Evolutionary conservation across 2,329 filamentous ascomycete genomes (phyloP), one percentile per base, ranked within the genome.

Genomic region (Nigrospora osmanthi): DNA sequence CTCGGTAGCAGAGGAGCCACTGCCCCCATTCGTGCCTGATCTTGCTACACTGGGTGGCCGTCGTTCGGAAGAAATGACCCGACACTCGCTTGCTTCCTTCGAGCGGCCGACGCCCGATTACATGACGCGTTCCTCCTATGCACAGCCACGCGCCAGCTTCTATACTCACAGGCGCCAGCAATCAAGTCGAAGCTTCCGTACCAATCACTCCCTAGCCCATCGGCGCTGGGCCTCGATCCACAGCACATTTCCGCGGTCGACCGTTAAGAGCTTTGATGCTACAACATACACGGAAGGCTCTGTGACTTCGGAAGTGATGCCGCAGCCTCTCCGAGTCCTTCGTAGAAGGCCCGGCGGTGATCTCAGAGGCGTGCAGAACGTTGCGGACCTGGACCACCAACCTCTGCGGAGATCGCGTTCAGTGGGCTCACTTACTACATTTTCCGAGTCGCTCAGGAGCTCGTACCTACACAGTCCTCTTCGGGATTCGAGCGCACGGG

Each of bases 341-440:
- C 76, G 87, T 48, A 73, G 87, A 58, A 75, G 83, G 13, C 87
- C 86, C 7, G 87, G 87, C 40, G 86, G 87, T 32, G 81, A 91
- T 59, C 65, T 93, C 40, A 77, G 83, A 49, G 83, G 81, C 14
- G 83, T 78, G 34, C 75, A 74, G 15, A 83, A 83, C 47, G 77
- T 83, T 30, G 76, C 76, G 35, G 82, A 87, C 31, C 60, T 83
- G 4, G 76, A 82, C 38, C 58, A 64, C 10, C 56, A 65, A 13
- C 63, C 67, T 2, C 54, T 80, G 35, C 70, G 73, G 43, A 71
- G 71, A 56, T 78, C 79, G 14, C 72, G 68, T 35, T 83, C 80
- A 12, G 72, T 76, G 3, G 79, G 75, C 2, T 83, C 80, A 1
- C 54, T 83, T 37, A 77, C 76, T 2, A 74, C 74, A 0, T 83